Evolutionary conservation across 345 rosid genomes (phyloP), one percentile per base, ranked within the genome.

Genomic region (Combretum micranthum): DNA sequence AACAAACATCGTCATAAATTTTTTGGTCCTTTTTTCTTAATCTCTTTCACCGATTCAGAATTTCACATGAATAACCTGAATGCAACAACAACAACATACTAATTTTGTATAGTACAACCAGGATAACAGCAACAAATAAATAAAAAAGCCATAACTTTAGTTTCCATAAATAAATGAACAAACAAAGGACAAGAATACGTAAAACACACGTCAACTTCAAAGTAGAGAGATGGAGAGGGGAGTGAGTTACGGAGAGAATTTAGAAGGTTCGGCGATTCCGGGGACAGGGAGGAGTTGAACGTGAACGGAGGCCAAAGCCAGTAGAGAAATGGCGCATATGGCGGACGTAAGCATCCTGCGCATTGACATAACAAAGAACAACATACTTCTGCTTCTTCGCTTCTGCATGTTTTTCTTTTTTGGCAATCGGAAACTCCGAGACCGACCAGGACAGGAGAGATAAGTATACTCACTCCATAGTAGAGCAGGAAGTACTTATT

Each of bases 281-380:
- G 75, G 59, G 20, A 75, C 66, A 82, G 88, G 83, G 62, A 87
- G 69, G 20, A 80, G 70, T 65, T 72, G 83, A 16, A 77, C 61
- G 81, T 84, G 82, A 10, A 83, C 72, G 14, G 81, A 75, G 59
- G 83, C 65, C 22, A 81, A 62, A 15, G 83, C 81, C 47, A 73
- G 37, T 32, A 82, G 62, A 2, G 86, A 72, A 45, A 88, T 72
- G 22, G 59, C 65, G 61, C 88, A 76, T 22, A 82, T 75, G 72
- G 88, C 88, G 64, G 72, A 84, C 21, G 78, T 85, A 64, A 91
- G 69, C 64, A 74, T 13, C 63, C 64, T 75, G 68, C 86, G 77
- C 56, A 80, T 60, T 52, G 57, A 42, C 56, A 61, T 4, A 32
- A 32, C 39, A 32, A 32, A 11, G 39, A 32, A 74, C 76, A 75